phyloP scores from a whole-genome alignment of 2,329 filamentous ascomycete genomes.

The Tolypocladium nubicola region DNA sequence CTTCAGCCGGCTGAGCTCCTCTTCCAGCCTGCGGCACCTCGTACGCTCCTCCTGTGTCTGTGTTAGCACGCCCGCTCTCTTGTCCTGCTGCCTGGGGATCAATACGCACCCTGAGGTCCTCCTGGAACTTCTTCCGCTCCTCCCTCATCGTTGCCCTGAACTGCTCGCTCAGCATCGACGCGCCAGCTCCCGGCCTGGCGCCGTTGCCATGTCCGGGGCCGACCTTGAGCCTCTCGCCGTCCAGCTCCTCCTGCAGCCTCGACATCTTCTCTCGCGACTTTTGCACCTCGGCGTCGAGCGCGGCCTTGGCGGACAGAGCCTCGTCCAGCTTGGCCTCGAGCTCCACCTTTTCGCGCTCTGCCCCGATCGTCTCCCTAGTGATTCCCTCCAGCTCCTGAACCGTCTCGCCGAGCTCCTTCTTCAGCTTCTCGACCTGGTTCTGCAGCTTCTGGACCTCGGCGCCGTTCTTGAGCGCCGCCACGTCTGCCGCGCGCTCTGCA shows the following conservation, averaged over 20 bases:
- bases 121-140: constrained; percentile 46
- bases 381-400: constrained; percentile 43
- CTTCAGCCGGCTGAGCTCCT: constrained; percentile 35
- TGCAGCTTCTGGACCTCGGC: constrained; percentile 34
- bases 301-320: constrained; percentile 17
- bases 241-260: constrained; percentile 40
- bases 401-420: constrained; percentile 38
- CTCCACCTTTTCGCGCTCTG: constrained; percentile 37
- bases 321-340: constrained; percentile 28
- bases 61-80: constrained; percentile 15
- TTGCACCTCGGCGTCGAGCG: constrained; percentile 31
- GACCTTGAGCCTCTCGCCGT: constrained; percentile 37
- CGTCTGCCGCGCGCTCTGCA: constrained; percentile 47
- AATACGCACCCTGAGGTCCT: constrained; percentile 36
- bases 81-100: not conserved
- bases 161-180: constrained; percentile 44
- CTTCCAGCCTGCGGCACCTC: constrained; percentile 36
- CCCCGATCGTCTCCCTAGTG: constrained; percentile 38
- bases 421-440: constrained; percentile 37
- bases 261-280: constrained; percentile 23
- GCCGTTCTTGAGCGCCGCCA: constrained; percentile 40
- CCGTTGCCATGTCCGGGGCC: constrained; percentile 19
- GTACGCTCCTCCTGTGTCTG: constrained; percentile 36
- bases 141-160: constrained; percentile 45
- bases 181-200: constrained; percentile 29